A percentile compares a stretch with the other conserved stretches of the same genome.
Conservation (phyloP, 129 eudicot genomes). For the Centella asiatica region DNA sequence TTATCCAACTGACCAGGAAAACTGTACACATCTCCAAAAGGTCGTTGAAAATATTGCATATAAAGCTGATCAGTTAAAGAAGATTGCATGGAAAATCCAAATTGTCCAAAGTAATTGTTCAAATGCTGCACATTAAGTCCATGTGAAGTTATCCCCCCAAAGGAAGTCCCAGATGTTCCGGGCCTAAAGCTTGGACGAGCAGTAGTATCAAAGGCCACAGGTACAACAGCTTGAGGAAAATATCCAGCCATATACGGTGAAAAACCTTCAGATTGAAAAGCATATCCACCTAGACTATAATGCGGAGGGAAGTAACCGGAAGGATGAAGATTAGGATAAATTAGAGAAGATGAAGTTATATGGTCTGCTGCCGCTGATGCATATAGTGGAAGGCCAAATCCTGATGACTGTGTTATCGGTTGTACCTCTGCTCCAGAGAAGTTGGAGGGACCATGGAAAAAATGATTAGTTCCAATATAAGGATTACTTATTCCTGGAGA, state of each 20-base stretch:
- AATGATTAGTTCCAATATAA: conserved; percentile 35
- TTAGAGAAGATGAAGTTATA: conserved; percentile 22
- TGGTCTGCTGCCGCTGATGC: conserved; percentile 24
- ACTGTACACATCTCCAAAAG: conserved; percentile 22
- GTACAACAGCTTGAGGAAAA: conserved; percentile 35
- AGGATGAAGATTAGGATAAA: conserved; percentile 23
- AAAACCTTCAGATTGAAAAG: conserved; percentile 26
- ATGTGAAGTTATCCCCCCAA: conserved; percentile 7
- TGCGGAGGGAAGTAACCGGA: conserved; percentile 50
- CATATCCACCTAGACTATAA: conserved; percentile 43
- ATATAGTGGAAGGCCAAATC: conserved; percentile 24
- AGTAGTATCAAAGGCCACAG: conserved; percentile 33
- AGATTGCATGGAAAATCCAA: conserved; percentile 43
- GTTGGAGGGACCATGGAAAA: conserved; percentile 34
- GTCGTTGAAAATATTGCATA: conserved; percentile 32
- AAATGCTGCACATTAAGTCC: conserved; percentile 32
- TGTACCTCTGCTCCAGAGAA: conserved; percentile 32
- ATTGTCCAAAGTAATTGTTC: conserved; percentile 46
- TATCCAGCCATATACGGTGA: conserved; percentile 50
- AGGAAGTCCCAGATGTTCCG: conserved; percentile 20
- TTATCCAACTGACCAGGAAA: conserved; percentile 21
- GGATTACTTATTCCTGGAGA: conserved; percentile 33
- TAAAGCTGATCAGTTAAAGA: conserved; percentile 35
- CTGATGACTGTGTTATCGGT: conserved; percentile 27
- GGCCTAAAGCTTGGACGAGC: conserved; percentile 23